phyloP scores from a whole-genome alignment of 257 asterid species.

The Capsicum chinense region DNA sequence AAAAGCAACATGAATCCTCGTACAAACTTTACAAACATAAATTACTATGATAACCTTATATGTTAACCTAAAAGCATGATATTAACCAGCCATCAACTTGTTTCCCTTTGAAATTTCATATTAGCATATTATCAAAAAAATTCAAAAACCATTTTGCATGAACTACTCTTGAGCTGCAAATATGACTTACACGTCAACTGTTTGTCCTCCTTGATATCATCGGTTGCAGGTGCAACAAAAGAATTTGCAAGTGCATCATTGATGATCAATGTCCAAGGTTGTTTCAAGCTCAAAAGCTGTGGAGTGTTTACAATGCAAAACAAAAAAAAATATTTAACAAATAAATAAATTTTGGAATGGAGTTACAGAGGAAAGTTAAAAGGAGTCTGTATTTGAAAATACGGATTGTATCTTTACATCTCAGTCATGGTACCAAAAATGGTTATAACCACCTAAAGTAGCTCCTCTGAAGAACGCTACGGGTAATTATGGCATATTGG shows the following conservation, averaged over 20 bases:
- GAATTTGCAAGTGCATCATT: conserved; percentile 94
- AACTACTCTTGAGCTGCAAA: background rate
- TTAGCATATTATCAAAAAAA: background rate
- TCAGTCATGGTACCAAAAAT: conserved; percentile 4
- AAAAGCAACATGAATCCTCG: background rate
- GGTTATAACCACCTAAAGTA: conserved; percentile 1
- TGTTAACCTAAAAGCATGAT: background rate
- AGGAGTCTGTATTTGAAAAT: background rate
- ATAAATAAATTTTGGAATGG: background rate
- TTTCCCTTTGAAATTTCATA: background rate
- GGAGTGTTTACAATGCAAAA: background rate
- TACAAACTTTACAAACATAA: background rate
- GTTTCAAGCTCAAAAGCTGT: conserved; percentile 78
- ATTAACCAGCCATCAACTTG: conserved; percentile 4
- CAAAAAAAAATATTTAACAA: background rate
- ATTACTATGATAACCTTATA: background rate
- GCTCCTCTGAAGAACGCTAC: background rate
- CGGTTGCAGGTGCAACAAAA: conserved; percentile 82
- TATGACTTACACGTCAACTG: conserved; percentile 71
- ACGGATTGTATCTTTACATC: conserved; percentile 1
- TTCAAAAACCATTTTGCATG: background rate
- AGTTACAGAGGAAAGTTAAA: background rate
- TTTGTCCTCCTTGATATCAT: conserved; percentile 68
- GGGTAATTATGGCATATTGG: background rate
- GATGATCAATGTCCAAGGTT: conserved; percentile 85